phyloP scores from a whole-genome alignment of 129 eudicot species.

The Centrapalus pauciflorus region DNA sequence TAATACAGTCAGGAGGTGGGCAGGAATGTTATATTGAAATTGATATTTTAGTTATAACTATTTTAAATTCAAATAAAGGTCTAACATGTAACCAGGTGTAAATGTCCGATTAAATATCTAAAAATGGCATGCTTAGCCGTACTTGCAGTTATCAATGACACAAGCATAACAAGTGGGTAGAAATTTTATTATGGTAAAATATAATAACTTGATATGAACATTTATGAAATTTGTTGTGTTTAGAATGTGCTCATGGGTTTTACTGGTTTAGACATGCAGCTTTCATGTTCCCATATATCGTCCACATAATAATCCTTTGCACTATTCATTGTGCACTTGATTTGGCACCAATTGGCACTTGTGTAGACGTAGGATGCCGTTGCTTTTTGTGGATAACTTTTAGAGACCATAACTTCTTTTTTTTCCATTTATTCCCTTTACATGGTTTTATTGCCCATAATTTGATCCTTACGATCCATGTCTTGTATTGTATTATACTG shows the following conservation, averaged over 20 bases:
- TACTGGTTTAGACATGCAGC: background rate
- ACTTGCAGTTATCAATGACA: background rate
- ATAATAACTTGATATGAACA: background rate
- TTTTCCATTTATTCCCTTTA: background rate
- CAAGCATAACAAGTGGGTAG: background rate
- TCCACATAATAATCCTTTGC: background rate
- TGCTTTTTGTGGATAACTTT: too few species aligned
- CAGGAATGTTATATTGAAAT: background rate
- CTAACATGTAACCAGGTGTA: too few species aligned
- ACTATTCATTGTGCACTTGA: too few species aligned
- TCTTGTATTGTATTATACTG: background rate
- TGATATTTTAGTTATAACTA: background rate
- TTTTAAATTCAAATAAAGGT: background rate
- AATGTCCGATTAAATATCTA: background rate
- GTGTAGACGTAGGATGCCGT: too few species aligned
- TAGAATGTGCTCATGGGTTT: background rate
- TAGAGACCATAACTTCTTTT: too few species aligned
- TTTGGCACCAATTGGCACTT: too few species aligned
- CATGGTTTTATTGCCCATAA: background rate
- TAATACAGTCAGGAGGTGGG: conserved; percentile 73
- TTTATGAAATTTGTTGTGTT: background rate
- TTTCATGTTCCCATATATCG: background rate
- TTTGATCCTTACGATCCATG: background rate
- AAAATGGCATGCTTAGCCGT: background rate
- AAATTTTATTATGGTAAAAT: background rate